Conservation (phyloP, 768 basidiomycete genomes). For the Xerocomellus chrysenteron region DNA sequence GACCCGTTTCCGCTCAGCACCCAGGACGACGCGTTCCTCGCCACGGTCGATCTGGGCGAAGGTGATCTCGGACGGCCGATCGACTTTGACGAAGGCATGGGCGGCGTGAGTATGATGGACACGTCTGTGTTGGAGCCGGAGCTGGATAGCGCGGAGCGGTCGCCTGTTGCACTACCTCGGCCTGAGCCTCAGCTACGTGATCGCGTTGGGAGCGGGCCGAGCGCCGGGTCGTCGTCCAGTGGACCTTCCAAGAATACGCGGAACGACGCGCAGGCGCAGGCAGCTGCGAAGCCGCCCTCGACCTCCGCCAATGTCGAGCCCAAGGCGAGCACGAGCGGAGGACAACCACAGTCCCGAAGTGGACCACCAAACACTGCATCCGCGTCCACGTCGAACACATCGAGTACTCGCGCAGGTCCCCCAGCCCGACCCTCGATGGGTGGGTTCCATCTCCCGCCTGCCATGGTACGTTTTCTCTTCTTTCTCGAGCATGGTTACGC, state of each 20-base stretch:
- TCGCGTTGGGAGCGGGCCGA: background rate
- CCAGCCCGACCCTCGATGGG: slow-evolving; percentile 37
- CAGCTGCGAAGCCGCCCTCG: background rate
- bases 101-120: slow-evolving; percentile 14
- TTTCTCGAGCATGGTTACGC: background rate
- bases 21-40: slow-evolving; percentile 67
- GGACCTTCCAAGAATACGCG: background rate
- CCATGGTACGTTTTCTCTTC: slow-evolving; percentile 36
- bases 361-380: background rate
- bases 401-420: background rate
- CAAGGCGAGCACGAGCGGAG: background rate
- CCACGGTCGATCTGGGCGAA: slow-evolving; percentile 52
- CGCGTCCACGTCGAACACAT: background rate
- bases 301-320: background rate
- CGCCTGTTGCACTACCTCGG: background rate
- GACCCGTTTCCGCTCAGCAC: slow-evolving; percentile 52
- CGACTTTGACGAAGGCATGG: slow-evolving; percentile 40
- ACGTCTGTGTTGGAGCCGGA: background rate
- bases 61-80: slow-evolving; percentile 40
- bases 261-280: background rate
- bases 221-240: background rate
- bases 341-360: background rate
- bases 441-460: slow-evolving; percentile 50
- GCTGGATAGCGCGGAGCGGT: background rate
- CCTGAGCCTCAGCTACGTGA: slow-evolving; percentile 9